Evolutionary conservation across 345 rosid genomes (phyloP), one percentile per base, ranked within the genome.

Genomic region (Eucalyptus sideroxylon): DNA sequence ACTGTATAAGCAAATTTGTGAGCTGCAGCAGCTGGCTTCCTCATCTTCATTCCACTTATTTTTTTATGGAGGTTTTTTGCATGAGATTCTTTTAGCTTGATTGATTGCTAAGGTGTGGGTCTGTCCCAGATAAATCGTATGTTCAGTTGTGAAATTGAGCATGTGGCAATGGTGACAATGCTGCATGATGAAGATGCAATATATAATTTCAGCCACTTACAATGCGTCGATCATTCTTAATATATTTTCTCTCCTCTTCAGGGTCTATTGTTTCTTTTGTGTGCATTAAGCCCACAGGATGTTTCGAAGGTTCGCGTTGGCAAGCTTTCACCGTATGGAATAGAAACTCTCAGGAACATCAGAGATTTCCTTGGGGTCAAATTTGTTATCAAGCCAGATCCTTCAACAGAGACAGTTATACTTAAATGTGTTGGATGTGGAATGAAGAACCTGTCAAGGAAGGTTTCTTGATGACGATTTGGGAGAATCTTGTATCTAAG

Each of bases 291-390:
- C 87, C 95, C 94, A 12, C 94, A 91, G 87, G 99, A 98, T 89
- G 94, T 96, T 80, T 98, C 98, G 30, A 97, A 97, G 93, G 92
- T 97, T 90, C 96, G 98, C 19, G 98, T 97, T 3, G 99, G 99
- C 81, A 95, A 96, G 94, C 93, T 97, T 27, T 93, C 97, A 21
- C 95, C 97, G 1, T 91, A 95, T 55, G 99, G 97, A 69, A 94
- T 97, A 86, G 98, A 97, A 93, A 95, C 97, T 40, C 93, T 97
- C 86, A 94, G 97, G 91, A 91, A 94, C 91, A 92, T 97, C 87
- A 92, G 91, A 89, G 99, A 97, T 87, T 94, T 97, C 92, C 93
- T 98, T 81, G 97, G 93, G n/a, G 94, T 96, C 83, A 91, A 60
- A 27, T 97, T 97, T 91, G 92, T 37, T 37, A 94, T 98, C 37